Conservation (phyloP, 768 basidiomycete species). For the Tulasnella sp. region DNA sequence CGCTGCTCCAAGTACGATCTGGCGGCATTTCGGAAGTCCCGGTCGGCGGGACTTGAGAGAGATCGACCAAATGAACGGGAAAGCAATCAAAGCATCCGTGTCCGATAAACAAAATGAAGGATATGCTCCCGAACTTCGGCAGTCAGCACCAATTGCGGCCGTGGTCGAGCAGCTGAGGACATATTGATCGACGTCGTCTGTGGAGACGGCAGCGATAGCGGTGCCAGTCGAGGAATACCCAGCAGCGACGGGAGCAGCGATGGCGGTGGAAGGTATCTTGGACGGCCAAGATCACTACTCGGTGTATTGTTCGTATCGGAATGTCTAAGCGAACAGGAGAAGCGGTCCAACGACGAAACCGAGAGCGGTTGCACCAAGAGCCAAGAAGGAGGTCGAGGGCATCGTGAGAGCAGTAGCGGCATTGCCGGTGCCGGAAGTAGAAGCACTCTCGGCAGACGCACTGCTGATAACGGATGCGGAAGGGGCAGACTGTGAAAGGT, state of each 20-base stretch:
- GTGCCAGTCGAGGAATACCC: too few species aligned
- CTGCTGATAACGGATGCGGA: background rate
- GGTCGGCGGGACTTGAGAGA: background rate
- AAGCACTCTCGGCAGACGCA: background rate
- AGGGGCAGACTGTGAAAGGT: background rate
- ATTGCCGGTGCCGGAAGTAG: background rate
- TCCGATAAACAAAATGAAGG: background rate
- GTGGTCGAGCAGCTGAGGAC: background rate
- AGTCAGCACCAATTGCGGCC: background rate
- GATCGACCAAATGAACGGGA: background rate
- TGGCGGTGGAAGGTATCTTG: too few species aligned
- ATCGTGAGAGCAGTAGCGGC: background rate
- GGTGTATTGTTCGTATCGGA: background rate
- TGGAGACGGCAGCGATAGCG: background rate
- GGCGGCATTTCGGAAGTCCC: background rate
- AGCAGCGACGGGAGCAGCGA: too few species aligned
- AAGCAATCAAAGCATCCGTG: background rate
- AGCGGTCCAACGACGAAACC: background rate
- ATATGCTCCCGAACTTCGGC: background rate
- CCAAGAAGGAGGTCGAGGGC: background rate
- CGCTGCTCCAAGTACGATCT: too few species aligned
- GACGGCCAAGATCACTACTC: too few species aligned
- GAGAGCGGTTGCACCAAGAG: background rate
- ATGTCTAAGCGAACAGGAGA: conserved; percentile 12
- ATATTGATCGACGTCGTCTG: background rate